Evolutionary conservation across 805 yeast species (phyloP).

Genomic region (Wickerhamiella shivajii): DNA sequence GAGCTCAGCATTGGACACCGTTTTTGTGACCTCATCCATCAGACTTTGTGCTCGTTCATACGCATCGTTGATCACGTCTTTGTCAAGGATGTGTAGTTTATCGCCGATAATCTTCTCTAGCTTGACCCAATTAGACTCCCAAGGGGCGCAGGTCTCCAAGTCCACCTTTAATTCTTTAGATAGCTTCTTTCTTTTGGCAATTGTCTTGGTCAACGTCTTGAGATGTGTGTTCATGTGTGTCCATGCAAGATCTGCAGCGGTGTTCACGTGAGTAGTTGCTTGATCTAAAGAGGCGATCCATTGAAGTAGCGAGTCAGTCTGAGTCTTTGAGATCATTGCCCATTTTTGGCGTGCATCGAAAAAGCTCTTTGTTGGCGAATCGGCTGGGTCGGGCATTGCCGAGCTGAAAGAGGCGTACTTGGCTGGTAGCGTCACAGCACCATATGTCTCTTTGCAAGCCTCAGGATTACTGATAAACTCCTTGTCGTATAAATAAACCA

Average conservation of each 20-base stretch:
- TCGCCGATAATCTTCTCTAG: conserved; percentile 9
- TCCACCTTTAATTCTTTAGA: conserved; percentile 11
- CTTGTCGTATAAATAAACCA: conserved; percentile 20
- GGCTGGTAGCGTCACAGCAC: too few species aligned
- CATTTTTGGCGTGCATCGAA: conserved; percentile 1
- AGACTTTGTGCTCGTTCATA: conserved; percentile 6
- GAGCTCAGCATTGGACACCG: not conserved
- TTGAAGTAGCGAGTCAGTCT: not conserved
- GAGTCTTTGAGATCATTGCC: conserved; percentile 3
- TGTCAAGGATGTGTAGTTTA: conserved; percentile 17
- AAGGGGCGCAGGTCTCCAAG: conserved; percentile 11
- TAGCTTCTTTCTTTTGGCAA: conserved; percentile 4
- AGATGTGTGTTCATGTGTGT: conserved; percentile 9
- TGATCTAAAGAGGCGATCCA: not conserved
- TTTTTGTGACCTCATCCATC: not conserved
- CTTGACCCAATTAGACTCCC: conserved; percentile 13
- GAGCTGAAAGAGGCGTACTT: not conserved
- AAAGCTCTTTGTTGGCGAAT: not conserved
- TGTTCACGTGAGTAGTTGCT: conserved; percentile 1
- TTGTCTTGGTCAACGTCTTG: conserved; percentile 1
- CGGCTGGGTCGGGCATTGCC: not conserved
- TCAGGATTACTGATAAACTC: conserved; percentile 11
- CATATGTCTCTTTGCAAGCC: too few species aligned
- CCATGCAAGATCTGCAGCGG: conserved; percentile 7
- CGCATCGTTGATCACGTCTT: conserved; percentile 1